phyloP scores from a whole-genome alignment of 2,329 filamentous ascomycete species.

The Tolypocladium paradoxum region DNA sequence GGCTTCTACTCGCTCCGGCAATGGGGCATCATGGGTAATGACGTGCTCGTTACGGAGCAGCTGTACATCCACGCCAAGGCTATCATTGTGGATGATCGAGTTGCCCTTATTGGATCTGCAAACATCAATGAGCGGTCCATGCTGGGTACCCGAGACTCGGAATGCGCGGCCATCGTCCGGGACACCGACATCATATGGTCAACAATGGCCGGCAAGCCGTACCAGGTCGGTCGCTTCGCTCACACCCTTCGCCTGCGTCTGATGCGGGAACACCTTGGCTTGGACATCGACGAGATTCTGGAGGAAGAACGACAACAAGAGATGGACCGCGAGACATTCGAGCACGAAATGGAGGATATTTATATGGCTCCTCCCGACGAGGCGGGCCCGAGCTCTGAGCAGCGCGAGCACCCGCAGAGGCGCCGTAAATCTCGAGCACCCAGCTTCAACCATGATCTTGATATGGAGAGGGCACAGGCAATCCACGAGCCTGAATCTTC shows the following conservation, averaged over 20 bases:
- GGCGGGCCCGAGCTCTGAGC: neutral
- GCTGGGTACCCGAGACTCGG: constrained; percentile 84
- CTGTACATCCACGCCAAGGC: constrained; percentile 97
- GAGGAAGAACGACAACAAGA: constrained; percentile 66
- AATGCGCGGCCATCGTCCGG: constrained; percentile 79
- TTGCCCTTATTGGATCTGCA: constrained; percentile 89
- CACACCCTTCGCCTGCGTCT: constrained; percentile 86
- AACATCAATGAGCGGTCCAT: constrained; percentile 98
- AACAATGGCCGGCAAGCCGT: constrained; percentile 81
- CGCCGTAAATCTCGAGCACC: constrained; percentile 13
- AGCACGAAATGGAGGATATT: constrained; percentile 51
- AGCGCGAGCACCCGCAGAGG: constrained; percentile 30
- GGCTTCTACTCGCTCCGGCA: constrained; percentile 86
- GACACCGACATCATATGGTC: constrained; percentile 91
- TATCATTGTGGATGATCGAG: constrained; percentile 89
- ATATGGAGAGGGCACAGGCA: constrained; percentile 35
- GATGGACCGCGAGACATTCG: constrained; percentile 45
- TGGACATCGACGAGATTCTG: constrained; percentile 85
- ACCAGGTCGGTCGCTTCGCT: constrained; percentile 82
- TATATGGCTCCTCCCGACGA: constrained; percentile 24
- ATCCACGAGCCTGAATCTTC: constrained; percentile 17
- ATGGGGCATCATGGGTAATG: constrained; percentile 84
- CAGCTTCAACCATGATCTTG: constrained; percentile 64
- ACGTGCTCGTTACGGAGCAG: constrained; percentile 84
- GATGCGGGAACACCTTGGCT: constrained; percentile 93